Percentiles rank a stretch among this genome's conserved stretches.
Evolutionary conservation across 768 basidiomycete species (phyloP).

Genomic region (Hygrophorus russula): DNA sequence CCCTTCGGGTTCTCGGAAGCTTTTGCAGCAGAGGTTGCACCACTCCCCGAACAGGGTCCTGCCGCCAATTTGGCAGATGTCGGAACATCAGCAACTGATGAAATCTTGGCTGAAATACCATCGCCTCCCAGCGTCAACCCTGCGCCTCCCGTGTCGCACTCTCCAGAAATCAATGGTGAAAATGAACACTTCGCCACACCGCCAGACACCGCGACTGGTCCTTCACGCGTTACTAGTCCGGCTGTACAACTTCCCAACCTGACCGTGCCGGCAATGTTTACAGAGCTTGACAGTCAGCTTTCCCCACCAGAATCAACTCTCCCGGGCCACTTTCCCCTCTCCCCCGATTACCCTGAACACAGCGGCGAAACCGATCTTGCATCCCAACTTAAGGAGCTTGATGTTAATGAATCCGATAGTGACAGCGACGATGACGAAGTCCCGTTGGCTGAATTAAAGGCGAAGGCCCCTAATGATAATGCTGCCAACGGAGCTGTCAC

Average conservation of each 20-base stretch:
- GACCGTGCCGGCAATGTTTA: constrained; percentile 3
- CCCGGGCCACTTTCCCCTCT: constrained; percentile 6
- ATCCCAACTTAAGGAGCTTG: constrained; percentile 45
- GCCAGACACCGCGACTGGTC: constrained; percentile 28
- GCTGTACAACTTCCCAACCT: neutral
- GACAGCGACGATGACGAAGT: constrained; percentile 37
- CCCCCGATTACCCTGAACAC: constrained; percentile 10
- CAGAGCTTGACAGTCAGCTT: constrained; percentile 1
- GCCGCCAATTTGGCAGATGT: constrained; percentile 10
- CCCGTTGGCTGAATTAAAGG: constrained; percentile 23
- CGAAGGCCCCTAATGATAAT: constrained; percentile 12
- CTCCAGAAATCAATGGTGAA: constrained; percentile 22
- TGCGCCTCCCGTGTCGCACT: constrained; percentile 4
- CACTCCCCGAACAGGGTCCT: constrained; percentile 6
- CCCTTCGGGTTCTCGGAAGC: constrained; percentile 42
- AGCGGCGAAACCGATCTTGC: constrained; percentile 39
- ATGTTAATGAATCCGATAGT: constrained; percentile 37
- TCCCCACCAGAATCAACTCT: constrained; percentile 8
- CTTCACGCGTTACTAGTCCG: constrained; percentile 2
- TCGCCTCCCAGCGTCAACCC: constrained; percentile 12
- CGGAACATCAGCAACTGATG: constrained; percentile 9
- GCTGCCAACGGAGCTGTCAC: constrained; percentile 10
- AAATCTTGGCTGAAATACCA: constrained; percentile 11
- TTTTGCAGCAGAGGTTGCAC: constrained; percentile 12
- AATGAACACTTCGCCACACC: constrained; percentile 55